Evolutionary conservation across 495 filamentous ascomycete genomes (phyloP), one percentile per base, ranked within the genome.

Genomic region (Aspergillus haitiensis): DNA sequence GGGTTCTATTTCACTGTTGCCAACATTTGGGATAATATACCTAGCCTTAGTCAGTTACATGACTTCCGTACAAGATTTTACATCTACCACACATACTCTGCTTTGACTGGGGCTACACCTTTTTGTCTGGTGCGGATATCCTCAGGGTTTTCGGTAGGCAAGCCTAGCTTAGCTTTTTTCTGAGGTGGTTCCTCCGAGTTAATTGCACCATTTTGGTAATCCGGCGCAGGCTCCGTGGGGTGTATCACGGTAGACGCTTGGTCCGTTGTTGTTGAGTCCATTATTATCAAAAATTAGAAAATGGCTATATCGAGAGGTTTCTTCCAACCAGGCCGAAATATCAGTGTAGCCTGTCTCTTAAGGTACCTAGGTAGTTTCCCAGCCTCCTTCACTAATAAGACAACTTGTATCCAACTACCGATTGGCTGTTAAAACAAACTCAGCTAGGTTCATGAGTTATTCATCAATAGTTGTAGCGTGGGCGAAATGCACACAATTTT

Each of bases 81-180:
- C 9, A 44, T 33, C 8, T n/a, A 34, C 45, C 12, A 73, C 21
- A 27, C 84, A 70, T 74, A 97, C 90, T 97, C 93, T 58, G 83
- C 66, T 72, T 96, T 97, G 67, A 98, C 87, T 2, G 86, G 83
- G 35, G 91, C 91, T 59, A 93, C 80, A 34, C 93, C 93, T 67
- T 84, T 83, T 45, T 78, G 56, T 62, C 80, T 71, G 68, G 18
- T 9, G n/a, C 48, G 39, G 21, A 16, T 35, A 13, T 60, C 54
- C 12, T 55, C 59, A 55, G 52, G 35, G 50, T 72, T 71, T 64
- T 75, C 39, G 6, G 67, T 8, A 6, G 40, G 42, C 2, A 67
- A 34, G 6, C 84, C 82, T 36, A 87, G 56, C 66, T 79, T 89
- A 36, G 79, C 72, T 49, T 82, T 78, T 75, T 92, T 92, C 32